Conservation (phyloP, 2,329 filamentous ascomycete genomes). For the Ceratocystis variospora region DNA sequence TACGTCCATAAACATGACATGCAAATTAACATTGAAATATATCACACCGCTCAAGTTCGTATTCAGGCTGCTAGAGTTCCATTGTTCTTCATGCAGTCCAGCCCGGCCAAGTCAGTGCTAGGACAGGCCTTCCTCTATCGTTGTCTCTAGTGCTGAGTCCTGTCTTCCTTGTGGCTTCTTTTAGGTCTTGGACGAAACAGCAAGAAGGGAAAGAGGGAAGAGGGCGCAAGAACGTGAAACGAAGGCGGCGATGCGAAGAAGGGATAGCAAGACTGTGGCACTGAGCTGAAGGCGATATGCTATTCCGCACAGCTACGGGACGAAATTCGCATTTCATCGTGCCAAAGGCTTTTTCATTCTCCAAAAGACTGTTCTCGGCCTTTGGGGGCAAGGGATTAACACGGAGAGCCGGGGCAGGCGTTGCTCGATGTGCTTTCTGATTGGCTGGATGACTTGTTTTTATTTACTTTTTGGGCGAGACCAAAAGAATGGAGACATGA, state of each 20-base stretch:
- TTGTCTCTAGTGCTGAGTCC: not conserved
- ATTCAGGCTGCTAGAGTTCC: not conserved
- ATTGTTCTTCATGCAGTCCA: not conserved
- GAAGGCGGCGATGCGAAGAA: not conserved
- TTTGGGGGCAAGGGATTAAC: not conserved
- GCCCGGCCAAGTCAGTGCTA: no score
- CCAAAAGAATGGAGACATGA: not conserved
- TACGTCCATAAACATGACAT: no score
- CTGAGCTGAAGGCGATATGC: no score
- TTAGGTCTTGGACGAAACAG: not conserved
- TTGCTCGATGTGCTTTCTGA: no score
- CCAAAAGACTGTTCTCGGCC: not conserved
- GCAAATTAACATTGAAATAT: not conserved
- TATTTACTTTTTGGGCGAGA: not conserved
- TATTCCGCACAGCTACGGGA: no score
- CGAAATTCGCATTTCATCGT: no score
- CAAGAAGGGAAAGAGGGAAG: not conserved
- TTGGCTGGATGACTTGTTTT: not conserved
- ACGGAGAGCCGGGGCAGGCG: not conserved
- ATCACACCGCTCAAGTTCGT: not conserved
- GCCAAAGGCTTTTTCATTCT: no score
- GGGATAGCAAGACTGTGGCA: not conserved
- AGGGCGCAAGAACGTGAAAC: no score
- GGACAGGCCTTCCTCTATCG: not conserved
- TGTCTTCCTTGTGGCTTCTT: not conserved